Conservation (phyloP, 768 basidiomycete species). For the Leccinum fibrillosum region DNA sequence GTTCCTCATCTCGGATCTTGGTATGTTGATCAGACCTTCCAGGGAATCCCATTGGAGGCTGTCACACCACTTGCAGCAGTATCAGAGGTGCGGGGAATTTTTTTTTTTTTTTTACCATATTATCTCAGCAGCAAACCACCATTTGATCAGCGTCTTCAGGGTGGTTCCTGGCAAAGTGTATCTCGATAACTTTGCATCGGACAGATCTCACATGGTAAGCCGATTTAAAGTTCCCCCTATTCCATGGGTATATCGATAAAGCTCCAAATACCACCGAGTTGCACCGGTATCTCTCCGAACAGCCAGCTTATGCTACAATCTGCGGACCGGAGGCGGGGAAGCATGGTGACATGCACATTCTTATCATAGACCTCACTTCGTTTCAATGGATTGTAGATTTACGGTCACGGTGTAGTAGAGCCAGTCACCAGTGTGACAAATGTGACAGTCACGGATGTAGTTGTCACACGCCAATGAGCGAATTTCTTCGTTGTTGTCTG, state of each 20-base stretch:
- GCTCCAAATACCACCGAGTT: conserved; percentile 7
- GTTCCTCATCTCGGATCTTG: conserved; percentile 17
- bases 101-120: not conserved
- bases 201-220: conserved; percentile 72
- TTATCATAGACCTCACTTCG: conserved; percentile 51
- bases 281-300: conserved; percentile 39
- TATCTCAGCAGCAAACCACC: conserved; percentile 6
- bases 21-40: conserved; percentile 43
- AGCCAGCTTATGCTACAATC: conserved; percentile 50
- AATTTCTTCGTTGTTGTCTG: conserved; percentile 15
- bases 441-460: conserved; percentile 21
- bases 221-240: conserved; percentile 7
- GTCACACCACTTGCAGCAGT: conserved; percentile 28
- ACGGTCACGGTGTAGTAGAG: conserved; percentile 14
- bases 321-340: conserved; percentile 41
- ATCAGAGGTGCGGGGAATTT: conserved; percentile 42
- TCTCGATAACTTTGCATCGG: conserved; percentile 64
- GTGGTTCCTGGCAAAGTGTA: conserved; percentile 51
- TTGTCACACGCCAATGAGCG: conserved; percentile 19
- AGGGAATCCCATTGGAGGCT: conserved; percentile 28
- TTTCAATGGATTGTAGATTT: conserved; percentile 43
- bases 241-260: conserved; percentile 7
- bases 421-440: conserved; percentile 4
- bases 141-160: conserved; percentile 53
- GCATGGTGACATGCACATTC: conserved; percentile 44